Evolutionary conservation across 1,284 basidiomycete species (phyloP), one percentile per base, ranked within the genome.

Genomic region (Coriolopsis trogii): DNA sequence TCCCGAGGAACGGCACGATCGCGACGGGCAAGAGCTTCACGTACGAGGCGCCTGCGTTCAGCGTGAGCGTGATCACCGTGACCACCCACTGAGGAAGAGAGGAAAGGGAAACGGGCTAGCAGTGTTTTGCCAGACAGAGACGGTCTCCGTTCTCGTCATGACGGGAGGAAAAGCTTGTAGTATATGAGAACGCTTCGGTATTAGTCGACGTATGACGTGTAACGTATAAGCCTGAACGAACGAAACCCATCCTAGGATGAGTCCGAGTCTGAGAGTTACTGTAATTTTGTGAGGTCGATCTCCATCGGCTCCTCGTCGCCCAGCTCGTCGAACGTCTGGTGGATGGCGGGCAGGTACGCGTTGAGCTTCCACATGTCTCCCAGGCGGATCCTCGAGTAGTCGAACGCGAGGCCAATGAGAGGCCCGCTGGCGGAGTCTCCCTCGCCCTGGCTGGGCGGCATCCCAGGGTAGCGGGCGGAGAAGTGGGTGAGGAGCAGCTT

Each of bases 401-500:
- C 95, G 64, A 95, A 91, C 2, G 92, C 91, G 25, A 94, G 73
- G 0, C 85, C 88, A 4, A 95, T 75, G 70, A 20, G 77, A 72
- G 45, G 68, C 51, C 18, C 53, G 53, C 18, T 46, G 15, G 46
- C 29, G 9, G 23, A 38, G 18, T 29, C 48, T n/a, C 36, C 41
- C 39, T 47, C 48, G 42, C 45, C 36, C 12, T 30, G 44, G 6
- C 46, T 37, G 2, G 79, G 78, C 1, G 92, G 90, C 63, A 95
- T 76, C 64, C 92, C 94, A 12, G 95, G 94, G 69, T 97, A 97
- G 10, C 95, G 85, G 49, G 93, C 91, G 10, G 94, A 97, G 70
- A 98, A 98, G 70, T 98, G 95, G 2, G 95, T 98, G 21, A 98
- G 79, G 29, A 98, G 79, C 21, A 93, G 77, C 59, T 93, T 85